Evolutionary conservation across 257 asterid species (phyloP), one percentile per base, ranked within the genome.

Genomic region (Jacaranda mimosifolia): DNA sequence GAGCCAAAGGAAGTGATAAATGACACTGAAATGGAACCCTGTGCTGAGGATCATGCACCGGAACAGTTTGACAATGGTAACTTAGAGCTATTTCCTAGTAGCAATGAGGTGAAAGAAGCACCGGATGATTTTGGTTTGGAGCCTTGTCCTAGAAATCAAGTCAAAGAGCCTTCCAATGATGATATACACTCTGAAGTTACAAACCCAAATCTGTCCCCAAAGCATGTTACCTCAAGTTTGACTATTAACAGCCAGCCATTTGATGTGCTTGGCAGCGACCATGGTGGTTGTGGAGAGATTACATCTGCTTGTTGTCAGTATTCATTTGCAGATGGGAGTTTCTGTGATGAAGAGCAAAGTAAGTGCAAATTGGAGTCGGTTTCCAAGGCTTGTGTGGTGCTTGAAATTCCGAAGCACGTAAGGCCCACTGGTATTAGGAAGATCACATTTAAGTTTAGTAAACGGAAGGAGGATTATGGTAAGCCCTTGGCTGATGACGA

Each of bases 381-480:
- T 73, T 83, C 94, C 56, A 86, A 85, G 3, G 82, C 97, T 46
- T 76, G 91, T 63, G 92, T 96, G 66, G 97, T 93, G 45, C 94
- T 93, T 79, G 99, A 96, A 86, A 96, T 96, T 77, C 99, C 99
- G 66, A 86, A 96, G 90, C 91, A 96, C 76, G 82, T 87, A 58
- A 86, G 97, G 81, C 96, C 96, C 73, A 89, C 98, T 70, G 99
- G 98, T 77, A 86, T 96, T 80, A 86, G 96, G 87, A 96, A 96
- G 89, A 91, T 96, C 70, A 93, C 94, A 58, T 89, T 96, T 79
- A 96, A 91, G 85, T 96, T 96, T 68, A 93, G 97, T 81, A 93
- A 96, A 85, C 85, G 89, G 81, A 90, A 88, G 87, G 94, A 87
- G 73, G 92, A 85, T 66, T 68, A 63, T 76, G 83, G 63, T 71